A percentile compares a stretch with the other conserved stretches of the same genome.
Evolutionary conservation across 1,284 basidiomycete genomes (phyloP).

Genomic region (Schizophyllum amplum): DNA sequence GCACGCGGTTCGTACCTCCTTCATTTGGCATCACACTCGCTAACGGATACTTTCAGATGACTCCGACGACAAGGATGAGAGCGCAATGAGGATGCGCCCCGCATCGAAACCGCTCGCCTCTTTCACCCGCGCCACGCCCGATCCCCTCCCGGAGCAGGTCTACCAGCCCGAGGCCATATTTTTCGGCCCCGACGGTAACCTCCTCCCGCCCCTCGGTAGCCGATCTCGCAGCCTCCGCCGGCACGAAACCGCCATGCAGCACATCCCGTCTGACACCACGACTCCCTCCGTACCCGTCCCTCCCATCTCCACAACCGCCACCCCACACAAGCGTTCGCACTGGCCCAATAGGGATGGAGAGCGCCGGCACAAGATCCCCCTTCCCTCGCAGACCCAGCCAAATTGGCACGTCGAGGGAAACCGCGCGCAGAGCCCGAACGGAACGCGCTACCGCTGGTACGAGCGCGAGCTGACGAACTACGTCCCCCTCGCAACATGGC

Average conservation of each 20-base stretch:
- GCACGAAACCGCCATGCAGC: neutral
- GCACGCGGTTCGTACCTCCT: too few relatives aligned
- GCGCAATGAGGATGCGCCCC: too few relatives aligned
- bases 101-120: too few relatives aligned
- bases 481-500: neutral
- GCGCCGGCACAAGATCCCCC: neutral
- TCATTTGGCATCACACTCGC: too few relatives aligned
- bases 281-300: neutral
- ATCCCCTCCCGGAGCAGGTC: too few relatives aligned
- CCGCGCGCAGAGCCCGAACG: neutral
- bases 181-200: too few relatives aligned
- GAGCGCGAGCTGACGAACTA: neutral
- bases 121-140: too few relatives aligned
- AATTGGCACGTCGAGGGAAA: neutral
- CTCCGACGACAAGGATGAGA: too few relatives aligned
- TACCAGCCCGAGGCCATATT: too few relatives aligned
- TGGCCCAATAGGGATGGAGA: too few relatives aligned
- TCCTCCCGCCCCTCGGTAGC: neutral
- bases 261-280: neutral
- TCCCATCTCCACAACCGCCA: neutral
- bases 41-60: too few relatives aligned
- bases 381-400: neutral
- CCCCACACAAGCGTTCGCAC: neutral
- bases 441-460: neutral
- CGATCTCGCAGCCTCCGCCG: neutral